Percentiles rank a stretch among this genome's conserved stretches.
Evolutionary conservation across 2,329 filamentous ascomycete species (phyloP).

Genomic region (Diaporthe caulivora): DNA sequence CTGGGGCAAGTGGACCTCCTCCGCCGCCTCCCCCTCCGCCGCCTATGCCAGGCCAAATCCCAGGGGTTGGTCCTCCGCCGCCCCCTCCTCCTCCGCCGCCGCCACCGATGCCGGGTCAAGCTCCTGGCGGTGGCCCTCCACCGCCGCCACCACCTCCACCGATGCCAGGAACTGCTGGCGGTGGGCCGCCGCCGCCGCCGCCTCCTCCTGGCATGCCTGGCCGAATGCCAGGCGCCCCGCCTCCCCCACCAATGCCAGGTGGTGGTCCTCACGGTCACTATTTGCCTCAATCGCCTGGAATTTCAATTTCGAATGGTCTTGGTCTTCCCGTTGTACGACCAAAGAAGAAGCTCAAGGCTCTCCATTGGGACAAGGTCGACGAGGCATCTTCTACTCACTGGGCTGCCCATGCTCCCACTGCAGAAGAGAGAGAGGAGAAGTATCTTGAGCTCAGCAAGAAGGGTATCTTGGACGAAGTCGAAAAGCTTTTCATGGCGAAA

Average conservation of each 20-base stretch:
- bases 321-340: conserved; percentile 85
- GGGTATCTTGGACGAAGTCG: conserved; percentile 96
- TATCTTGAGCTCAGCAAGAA: conserved; percentile 93
- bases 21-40: conserved; percentile 55
- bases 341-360: conserved; percentile 99
- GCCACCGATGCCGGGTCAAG: conserved; percentile 59
- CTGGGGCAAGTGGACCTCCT: conserved; percentile 53
- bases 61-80: conserved; percentile 48
- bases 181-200: conserved; percentile 54
- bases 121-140: conserved; percentile 52
- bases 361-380: conserved; percentile 99
- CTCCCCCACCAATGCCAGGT: conserved; percentile 63
- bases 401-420: conserved; percentile 88
- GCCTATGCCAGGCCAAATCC: conserved; percentile 48
- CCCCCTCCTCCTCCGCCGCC: conserved; percentile 61
- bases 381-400: conserved; percentile 91
- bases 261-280: conserved; percentile 80
- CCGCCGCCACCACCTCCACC: conserved; percentile 65
- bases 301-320: conserved; percentile 68
- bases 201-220: conserved; percentile 57
- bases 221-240: conserved; percentile 40
- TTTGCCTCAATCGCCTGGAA: conserved; percentile 73
- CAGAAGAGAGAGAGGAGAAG: conserved; percentile 92
- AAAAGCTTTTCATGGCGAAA: conserved; percentile 97
- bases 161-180: conserved; percentile 45